These are phyloP conservation scores for Phylloporus sp. DNA, from an alignment of 768 basidiomycete species.

Conservation along the genomic window DNA sequence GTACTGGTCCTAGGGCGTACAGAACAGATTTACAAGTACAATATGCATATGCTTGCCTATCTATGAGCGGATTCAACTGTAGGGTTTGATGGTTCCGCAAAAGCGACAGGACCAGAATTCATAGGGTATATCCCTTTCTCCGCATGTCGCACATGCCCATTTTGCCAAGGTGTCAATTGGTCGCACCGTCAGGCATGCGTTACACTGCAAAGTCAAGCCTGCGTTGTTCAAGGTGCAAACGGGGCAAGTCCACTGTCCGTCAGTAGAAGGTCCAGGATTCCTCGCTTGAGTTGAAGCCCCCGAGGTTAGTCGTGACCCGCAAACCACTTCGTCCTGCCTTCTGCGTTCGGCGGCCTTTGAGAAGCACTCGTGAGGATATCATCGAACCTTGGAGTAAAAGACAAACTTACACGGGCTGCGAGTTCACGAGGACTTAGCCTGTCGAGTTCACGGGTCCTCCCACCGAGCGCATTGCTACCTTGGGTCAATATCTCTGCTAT, in stretches of 20 bases:
- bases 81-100: conserved; percentile 64
- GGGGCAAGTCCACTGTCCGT: conserved; percentile 46
- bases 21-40: not conserved
- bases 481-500: conserved; percentile 42
- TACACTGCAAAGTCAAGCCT: conserved; percentile 46
- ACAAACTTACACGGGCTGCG: conserved; percentile 50
- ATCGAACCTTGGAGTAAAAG: conserved; percentile 29
- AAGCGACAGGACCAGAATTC: conserved; percentile 70
- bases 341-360: conserved; percentile 82
- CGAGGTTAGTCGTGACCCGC: conserved; percentile 40
- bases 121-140: conserved; percentile 54
- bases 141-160: conserved; percentile 67
- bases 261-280: not conserved
- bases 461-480: conserved; percentile 57
- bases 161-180: conserved; percentile 36
- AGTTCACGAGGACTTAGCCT: conserved; percentile 63
- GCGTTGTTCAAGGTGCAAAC: conserved; percentile 67
- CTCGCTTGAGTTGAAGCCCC: not conserved
- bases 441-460: conserved; percentile 36
- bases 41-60: not conserved
- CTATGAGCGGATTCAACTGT: conserved; percentile 15
- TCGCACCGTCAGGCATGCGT: conserved; percentile 47
- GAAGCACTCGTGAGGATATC: not conserved
- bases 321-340: conserved; percentile 65
- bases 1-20: not conserved